phyloP scores from a whole-genome alignment of 805 yeast genomes.

The Wickerhamomyces chaumierensis region DNA sequence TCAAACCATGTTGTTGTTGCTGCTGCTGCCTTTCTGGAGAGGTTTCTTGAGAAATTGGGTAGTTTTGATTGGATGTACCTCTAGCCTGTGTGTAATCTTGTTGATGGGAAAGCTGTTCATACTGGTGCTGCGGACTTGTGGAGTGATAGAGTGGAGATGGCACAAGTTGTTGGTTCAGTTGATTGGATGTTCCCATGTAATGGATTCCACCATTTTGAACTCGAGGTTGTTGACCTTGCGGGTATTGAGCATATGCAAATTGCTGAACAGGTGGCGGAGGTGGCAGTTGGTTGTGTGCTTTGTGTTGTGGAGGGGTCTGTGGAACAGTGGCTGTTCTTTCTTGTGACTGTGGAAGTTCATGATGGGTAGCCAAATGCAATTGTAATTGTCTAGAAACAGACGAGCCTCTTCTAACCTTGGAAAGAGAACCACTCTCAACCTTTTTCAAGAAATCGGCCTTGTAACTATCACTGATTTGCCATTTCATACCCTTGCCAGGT shows the following conservation, averaged over 20 bases:
- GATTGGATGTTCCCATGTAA: too few species aligned
- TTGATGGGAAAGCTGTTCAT: not conserved
- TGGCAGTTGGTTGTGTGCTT: conserved; percentile 1
- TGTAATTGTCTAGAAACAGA: conserved; percentile 74
- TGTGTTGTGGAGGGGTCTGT: conserved; percentile 1
- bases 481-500: conserved; percentile 98
- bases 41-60: not conserved
- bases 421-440: conserved; percentile 64
- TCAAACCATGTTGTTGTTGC: not conserved
- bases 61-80: too few species aligned
- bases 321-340: conserved; percentile 17
- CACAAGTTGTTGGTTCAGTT: too few species aligned
- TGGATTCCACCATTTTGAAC: not conserved
- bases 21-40: not conserved
- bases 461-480: conserved; percentile 87
- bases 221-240: conserved; percentile 1
- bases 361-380: conserved; percentile 45
- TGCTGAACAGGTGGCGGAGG: too few species aligned
- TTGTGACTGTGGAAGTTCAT: conserved; percentile 26
- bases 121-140: not conserved
- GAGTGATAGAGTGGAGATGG: not conserved
- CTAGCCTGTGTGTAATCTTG: conserved; percentile 1
- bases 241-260: not conserved
- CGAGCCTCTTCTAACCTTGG: conserved; percentile 69
- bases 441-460: conserved; percentile 76